A percentile compares a stretch with the other conserved stretches of the same genome.
Conservation (phyloP, 2,329 filamentous ascomycete species). For the Aspergillus persii region DNA sequence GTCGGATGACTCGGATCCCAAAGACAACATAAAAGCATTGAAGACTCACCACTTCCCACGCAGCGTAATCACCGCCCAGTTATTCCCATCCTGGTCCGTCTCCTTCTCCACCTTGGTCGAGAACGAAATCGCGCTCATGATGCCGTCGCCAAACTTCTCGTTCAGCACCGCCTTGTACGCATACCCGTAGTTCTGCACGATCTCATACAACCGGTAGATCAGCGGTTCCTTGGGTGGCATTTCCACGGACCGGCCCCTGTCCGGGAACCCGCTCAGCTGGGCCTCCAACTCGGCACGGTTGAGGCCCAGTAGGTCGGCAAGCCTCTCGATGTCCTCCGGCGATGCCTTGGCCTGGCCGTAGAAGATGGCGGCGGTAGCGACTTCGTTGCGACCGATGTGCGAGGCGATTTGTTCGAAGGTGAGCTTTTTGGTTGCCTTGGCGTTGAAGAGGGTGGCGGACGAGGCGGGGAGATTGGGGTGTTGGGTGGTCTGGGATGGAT, state of each 20-base stretch:
- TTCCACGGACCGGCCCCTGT: constrained; percentile 73
- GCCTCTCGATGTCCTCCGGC: constrained; percentile 64
- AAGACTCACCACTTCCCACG: constrained; percentile 74
- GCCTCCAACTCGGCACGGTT: constrained; percentile 55
- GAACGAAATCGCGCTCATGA: constrained; percentile 95
- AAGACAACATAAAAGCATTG: no score
- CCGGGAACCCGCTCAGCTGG: constrained; percentile 71
- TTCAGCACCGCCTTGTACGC: constrained; percentile 94
- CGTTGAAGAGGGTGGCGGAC: constrained; percentile 72
- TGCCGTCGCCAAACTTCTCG: constrained; percentile 91
- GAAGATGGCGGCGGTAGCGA: constrained; percentile 83
- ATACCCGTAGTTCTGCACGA: constrained; percentile 95
- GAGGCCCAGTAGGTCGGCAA: constrained; percentile 65
- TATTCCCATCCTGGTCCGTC: constrained; percentile 73
- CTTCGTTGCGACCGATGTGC: constrained; percentile 73
- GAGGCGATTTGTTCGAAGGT: constrained; percentile 76
- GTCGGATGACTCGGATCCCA: no score
- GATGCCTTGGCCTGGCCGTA: constrained; percentile 81
- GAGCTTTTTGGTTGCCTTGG: constrained; percentile 72
- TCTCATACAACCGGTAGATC: constrained; percentile 89
- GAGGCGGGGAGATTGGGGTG: constrained; percentile 66
- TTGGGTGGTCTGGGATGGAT: constrained; percentile 24
- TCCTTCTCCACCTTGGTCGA: constrained; percentile 92
- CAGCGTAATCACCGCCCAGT: constrained; percentile 82
- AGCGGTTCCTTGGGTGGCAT: constrained; percentile 84